Base-by-base conservation (phyloP, 805 yeast species). In the Phaffomyces antillensis region DNA sequence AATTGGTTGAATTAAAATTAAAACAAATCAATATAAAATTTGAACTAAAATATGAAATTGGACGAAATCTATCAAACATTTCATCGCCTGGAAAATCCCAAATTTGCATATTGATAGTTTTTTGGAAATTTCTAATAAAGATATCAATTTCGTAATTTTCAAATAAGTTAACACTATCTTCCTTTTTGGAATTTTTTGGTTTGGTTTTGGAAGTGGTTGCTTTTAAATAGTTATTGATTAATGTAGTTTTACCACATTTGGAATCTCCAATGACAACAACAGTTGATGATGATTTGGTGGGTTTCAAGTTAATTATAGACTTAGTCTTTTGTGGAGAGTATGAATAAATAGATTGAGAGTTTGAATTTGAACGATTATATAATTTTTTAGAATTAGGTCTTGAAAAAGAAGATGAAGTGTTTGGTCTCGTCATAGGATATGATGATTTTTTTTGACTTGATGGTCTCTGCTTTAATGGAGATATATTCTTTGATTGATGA, bases 31-130 rank as follows among this genome's bases (percentile, higher is more conserved):
- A 50, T 33, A 67, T 60, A 36, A 61, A 65, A 40, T 62, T 59
- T 26, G 70, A 66, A 58, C 63, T 65, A 11, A 66, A 70, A 58
- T 70, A 70, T 7, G 63, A 65, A 55, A 67, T 62, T 5, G 74
- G 74, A 51, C 73, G 56, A 45, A 70, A 59, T 40, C 73, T 58
- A 53, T 70, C 73, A 61, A 57, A 64, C 39, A 51, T 56, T 23
- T 64, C 63, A 45, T 59, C 59, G 12, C 71, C 71, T 6, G 70
- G 70, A 39, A 70, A 61, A 58, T 70, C 73, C 72, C 73, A 69
- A n/a, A 69, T 62, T 35, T 50, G 52, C 38, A 59, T 50, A 31
- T 61, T 63, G 45, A 66, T 58, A 37, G 58, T 30, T 3, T 58
- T 64, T 41, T 53, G 17, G 16, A 42, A 34, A 31, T 50, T 40